Percentiles rank a stretch among this genome's conserved stretches.
Evolutionary conservation across 1,139 yeast species (phyloP).

Genomic region (Kluyveromyces sp.): DNA sequence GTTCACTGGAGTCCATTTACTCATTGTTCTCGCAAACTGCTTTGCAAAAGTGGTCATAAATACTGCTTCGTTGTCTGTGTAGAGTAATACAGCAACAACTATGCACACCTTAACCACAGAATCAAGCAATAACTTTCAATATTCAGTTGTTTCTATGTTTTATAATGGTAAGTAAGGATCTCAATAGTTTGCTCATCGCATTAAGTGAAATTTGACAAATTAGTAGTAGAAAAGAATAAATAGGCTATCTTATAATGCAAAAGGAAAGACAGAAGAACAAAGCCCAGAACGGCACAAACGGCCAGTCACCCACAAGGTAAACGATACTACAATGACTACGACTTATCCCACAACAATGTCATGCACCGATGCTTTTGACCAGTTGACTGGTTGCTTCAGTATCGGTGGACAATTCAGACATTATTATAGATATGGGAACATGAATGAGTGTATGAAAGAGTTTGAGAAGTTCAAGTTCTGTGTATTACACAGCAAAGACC

Average conservation of each 20-base stretch:
- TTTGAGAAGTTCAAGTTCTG: conserved; percentile 79
- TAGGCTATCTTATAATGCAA: too few relatives aligned
- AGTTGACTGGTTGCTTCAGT: conserved; percentile 76
- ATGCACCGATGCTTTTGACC: conserved; percentile 80
- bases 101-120: too few relatives aligned
- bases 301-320: too few relatives aligned
- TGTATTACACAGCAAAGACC: conserved; percentile 44
- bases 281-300: too few relatives aligned
- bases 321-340: conserved; percentile 5
- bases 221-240: background rate
- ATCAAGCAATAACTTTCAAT: background rate
- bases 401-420: conserved; percentile 81
- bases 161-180: background rate
- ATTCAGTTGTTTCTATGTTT: background rate
- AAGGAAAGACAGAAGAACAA: too few relatives aligned
- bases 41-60: background rate
- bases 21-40: conserved; percentile 2
- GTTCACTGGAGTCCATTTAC: conserved; percentile 47
- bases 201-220: background rate
- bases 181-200: background rate
- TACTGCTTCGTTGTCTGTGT: background rate
- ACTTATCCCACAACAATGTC: conserved; percentile 43
- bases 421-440: conserved; percentile 74
- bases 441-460: conserved; percentile 62
- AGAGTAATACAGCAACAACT: background rate